Evolutionary conservation across 768 basidiomycete genomes (phyloP).

Genomic region (Xanthoconium stramineum): DNA sequence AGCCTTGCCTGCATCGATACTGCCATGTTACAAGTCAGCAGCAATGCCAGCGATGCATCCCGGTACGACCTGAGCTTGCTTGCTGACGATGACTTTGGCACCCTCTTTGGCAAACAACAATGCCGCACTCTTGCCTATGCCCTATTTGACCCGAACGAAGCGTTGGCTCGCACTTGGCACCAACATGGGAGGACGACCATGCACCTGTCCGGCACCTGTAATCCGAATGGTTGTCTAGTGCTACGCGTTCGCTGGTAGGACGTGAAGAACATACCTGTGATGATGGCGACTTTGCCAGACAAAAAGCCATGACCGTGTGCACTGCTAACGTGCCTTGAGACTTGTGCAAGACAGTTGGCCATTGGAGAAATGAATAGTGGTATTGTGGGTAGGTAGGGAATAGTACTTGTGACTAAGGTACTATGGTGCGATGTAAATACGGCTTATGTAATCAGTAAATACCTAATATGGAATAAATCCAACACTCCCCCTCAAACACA

Average conservation of each 20-base stretch:
- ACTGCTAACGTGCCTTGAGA: constrained; percentile 67
- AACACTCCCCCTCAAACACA: too few species aligned
- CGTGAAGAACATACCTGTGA: constrained; percentile 58
- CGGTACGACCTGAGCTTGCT: constrained; percentile 43
- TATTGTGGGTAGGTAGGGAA: too few species aligned
- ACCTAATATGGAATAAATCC: too few species aligned
- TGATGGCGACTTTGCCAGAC: constrained; percentile 77
- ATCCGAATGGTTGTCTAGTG: not conserved
- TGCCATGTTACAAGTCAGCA: constrained; percentile 25
- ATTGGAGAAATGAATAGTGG: constrained; percentile 26
- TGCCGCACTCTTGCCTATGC: constrained; percentile 74
- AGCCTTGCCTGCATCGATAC: constrained; percentile 71
- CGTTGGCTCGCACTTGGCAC: not conserved
- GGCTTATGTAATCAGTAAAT: too few species aligned
- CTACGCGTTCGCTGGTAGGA: not conserved
- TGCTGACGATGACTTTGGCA: constrained; percentile 82
- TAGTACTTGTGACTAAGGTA: too few species aligned
- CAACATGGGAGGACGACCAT: not conserved
- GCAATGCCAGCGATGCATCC: not conserved
- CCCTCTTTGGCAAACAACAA: constrained; percentile 81
- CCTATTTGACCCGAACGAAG: constrained; percentile 37
- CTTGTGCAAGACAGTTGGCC: constrained; percentile 61
- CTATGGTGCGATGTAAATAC: too few species aligned
- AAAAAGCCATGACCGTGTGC: constrained; percentile 53
- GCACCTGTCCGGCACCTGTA: constrained; percentile 75